A percentile compares a stretch with the other conserved stretches of the same genome.
Evolutionary conservation across 148 eudicot genomes (phyloP).

Genomic region (Fagopyrum tataricum): DNA sequence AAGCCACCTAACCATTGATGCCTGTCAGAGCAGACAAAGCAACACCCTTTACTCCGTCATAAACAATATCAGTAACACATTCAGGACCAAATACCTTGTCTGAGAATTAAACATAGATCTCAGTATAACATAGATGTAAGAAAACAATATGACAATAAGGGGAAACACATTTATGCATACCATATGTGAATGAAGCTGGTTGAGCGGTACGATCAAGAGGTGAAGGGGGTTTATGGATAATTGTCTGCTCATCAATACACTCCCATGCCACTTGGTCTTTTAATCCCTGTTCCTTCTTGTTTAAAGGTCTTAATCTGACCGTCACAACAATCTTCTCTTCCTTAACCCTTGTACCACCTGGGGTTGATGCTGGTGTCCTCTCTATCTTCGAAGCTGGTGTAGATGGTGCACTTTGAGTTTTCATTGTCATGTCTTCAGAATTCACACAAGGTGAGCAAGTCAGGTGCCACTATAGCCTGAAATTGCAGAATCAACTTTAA

Average conservation of each 20-base stretch:
- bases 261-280: constrained; percentile 84
- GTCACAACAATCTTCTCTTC: constrained; percentile 93
- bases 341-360: constrained; percentile 56
- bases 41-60: constrained; percentile 86
- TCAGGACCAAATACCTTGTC: constrained; percentile 90
- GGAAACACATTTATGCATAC: constrained; percentile 18
- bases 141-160: neutral
- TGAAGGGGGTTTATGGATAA: constrained; percentile 37
- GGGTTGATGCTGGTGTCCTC: constrained; percentile 68
- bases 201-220: constrained; percentile 57
- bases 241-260: constrained; percentile 48
- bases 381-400: constrained; percentile 65
- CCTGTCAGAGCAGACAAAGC: constrained; percentile 92
- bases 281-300: constrained; percentile 55
- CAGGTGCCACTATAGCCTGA: neutral
- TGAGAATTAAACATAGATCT: constrained; percentile 24
- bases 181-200: constrained; percentile 57
- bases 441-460: neutral
- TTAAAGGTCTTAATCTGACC: constrained; percentile 82
- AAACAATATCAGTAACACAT: constrained; percentile 57
- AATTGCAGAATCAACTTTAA: too few species aligned
- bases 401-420: constrained; percentile 51
- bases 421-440: constrained; percentile 45
- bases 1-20: constrained; percentile 65
- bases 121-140: neutral